Conservation (phyloP, 2,329 filamentous ascomycete genomes). For the Neonectria neomacrospora region DNA sequence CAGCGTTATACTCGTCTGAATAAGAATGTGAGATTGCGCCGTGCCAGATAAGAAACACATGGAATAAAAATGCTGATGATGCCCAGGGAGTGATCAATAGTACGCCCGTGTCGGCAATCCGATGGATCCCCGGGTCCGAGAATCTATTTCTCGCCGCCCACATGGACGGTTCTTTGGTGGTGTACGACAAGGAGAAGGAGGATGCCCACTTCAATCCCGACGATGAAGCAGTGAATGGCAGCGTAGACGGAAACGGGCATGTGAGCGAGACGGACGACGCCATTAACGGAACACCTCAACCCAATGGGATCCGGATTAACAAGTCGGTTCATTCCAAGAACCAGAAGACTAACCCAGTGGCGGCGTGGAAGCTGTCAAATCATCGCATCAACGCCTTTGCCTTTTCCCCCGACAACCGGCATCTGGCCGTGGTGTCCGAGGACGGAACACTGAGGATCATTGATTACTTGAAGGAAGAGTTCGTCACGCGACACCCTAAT, state of each 20-base stretch:
- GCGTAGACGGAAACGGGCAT: conserved; percentile 63
- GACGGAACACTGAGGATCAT: conserved; percentile 91
- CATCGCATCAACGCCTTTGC: conserved; percentile 91
- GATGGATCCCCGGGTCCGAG: conserved; percentile 94
- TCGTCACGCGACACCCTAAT: conserved; percentile 48
- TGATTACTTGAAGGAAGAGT: conserved; percentile 92
- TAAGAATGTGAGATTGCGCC: conserved; percentile 76
- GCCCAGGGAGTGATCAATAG: conserved; percentile 84
- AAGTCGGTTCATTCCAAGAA: conserved; percentile 96
- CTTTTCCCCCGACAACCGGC: conserved; percentile 88
- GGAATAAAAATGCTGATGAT: conserved; percentile 25
- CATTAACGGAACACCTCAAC: conserved; percentile 47
- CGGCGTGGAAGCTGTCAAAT: conserved; percentile 91
- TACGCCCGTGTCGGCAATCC: conserved; percentile 85
- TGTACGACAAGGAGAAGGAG: conserved; percentile 98
- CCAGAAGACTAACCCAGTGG: conserved; percentile 92
- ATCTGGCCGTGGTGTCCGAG: conserved; percentile 90
- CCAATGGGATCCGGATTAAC: conserved; percentile 73
- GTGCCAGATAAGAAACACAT: not conserved
- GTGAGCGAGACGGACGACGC: conserved; percentile 57
- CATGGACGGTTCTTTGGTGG: conserved; percentile 88
- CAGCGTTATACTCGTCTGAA: conserved; percentile 96
- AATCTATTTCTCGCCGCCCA: conserved; percentile 92
- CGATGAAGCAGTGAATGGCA: conserved; percentile 65
- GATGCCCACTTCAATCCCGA: conserved; percentile 83